phyloP scores from a whole-genome alignment of 2,329 filamentous ascomycete species.

The Colletotrichum abscissum region DNA sequence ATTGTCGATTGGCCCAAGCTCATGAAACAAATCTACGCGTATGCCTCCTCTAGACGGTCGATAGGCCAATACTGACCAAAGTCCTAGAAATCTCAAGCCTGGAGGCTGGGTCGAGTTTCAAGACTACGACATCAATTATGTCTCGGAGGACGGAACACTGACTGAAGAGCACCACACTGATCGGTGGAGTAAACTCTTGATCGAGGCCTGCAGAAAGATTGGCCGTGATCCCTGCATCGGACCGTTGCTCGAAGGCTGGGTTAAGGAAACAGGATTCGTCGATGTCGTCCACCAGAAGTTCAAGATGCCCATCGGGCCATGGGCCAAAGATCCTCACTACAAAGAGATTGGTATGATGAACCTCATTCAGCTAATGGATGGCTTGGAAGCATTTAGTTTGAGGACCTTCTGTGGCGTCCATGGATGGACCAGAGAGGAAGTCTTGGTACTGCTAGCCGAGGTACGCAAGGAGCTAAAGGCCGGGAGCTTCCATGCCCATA shows the following conservation, averaged over 20 bases:
- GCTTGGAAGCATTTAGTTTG: slow-evolving; percentile 39
- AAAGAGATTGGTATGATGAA: slow-evolving; percentile 44
- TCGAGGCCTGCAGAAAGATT: slow-evolving; percentile 4
- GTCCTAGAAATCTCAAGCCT: slow-evolving; percentile 58
- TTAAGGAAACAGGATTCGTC: slow-evolving; percentile 49
- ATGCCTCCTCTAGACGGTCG: slow-evolving; percentile 34
- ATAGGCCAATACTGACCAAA: not conserved
- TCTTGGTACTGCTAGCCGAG: slow-evolving; percentile 41
- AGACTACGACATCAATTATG: slow-evolving; percentile 40
- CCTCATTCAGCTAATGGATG: slow-evolving; percentile 34
- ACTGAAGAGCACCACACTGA: slow-evolving; percentile 36
- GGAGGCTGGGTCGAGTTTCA: slow-evolving; percentile 60
- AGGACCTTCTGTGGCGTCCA: slow-evolving; percentile 43
- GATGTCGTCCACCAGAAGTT: slow-evolving; percentile 45
- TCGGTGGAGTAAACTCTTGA: slow-evolving; percentile 37
- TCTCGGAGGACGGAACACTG: slow-evolving; percentile 43
- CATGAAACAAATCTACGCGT: slow-evolving; percentile 59
- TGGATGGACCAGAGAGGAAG: slow-evolving; percentile 42
- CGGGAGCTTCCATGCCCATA: slow-evolving; percentile 40
- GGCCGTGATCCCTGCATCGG: slow-evolving; percentile 40
- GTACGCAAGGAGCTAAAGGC: slow-evolving; percentile 45
- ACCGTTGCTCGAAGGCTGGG: slow-evolving; percentile 41
- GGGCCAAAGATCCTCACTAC: slow-evolving; percentile 46
- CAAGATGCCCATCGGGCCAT: slow-evolving; percentile 48
- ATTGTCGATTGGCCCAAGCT: slow-evolving; percentile 67